phyloP scores from a whole-genome alignment of 176 grass and related monocot species.

The Ensete ventricosum region DNA sequence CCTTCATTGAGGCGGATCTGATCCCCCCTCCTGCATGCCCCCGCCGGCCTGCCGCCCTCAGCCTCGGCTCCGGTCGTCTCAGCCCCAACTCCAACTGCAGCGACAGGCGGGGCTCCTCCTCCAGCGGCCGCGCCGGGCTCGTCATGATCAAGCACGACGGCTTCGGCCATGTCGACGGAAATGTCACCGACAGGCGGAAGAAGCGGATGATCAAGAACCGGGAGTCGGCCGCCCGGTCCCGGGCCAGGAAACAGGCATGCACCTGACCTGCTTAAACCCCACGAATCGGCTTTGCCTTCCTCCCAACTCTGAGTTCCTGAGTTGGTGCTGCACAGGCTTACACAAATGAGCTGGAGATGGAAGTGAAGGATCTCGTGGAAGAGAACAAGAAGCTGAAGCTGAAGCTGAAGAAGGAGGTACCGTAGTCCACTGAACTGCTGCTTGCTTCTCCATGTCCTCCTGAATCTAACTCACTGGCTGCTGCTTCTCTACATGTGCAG shows the following conservation, averaged over 20 bases:
- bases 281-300: neutral
- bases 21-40: neutral
- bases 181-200: constrained; percentile 26
- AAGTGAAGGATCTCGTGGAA: constrained; percentile 32
- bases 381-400: constrained; percentile 42
- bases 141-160: no score
- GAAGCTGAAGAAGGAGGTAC: constrained; percentile 34
- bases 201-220: constrained; percentile 78
- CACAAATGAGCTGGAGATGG: constrained; percentile 31
- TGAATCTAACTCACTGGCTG: no score
- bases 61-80: neutral
- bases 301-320: no score
- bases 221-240: constrained; percentile 60
- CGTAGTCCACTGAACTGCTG: no score
- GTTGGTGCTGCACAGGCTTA: neutral
- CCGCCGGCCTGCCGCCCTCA: neutral
- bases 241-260: constrained; percentile 48
- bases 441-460: no score
- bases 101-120: neutral
- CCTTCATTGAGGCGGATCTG: neutral
- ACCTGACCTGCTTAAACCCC: neutral
- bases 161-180: neutral
- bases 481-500: neutral
- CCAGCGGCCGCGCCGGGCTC: no score
- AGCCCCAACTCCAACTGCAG: neutral